Evolutionary conservation across 164 flowering plant genomes (phyloP).

Genomic region (Vitis labrusca): DNA sequence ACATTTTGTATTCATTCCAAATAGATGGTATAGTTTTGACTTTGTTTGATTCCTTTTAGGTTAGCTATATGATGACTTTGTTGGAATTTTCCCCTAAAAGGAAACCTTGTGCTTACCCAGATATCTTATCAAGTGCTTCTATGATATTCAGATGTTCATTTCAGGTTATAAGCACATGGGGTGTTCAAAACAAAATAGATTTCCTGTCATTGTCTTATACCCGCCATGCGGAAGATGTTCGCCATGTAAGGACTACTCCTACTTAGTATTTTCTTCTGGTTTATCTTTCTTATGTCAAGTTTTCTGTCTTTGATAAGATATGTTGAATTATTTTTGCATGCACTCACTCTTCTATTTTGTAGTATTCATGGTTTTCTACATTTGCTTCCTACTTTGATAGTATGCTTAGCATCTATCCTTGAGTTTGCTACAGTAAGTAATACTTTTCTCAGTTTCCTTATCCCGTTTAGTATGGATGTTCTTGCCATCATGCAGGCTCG

Average conservation of each 20-base stretch:
- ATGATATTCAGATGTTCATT: background rate
- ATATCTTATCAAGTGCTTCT: background rate
- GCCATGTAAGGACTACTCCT: slow-evolving; percentile 33
- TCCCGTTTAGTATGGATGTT: background rate
- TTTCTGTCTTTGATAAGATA: background rate
- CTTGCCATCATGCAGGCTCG: slow-evolving; percentile 32
- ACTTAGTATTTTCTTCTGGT: background rate
- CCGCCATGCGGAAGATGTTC: slow-evolving; percentile 49
- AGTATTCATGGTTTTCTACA: background rate
- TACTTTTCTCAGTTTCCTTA: background rate
- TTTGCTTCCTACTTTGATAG: background rate
- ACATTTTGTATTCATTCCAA: background rate
- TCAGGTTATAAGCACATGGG: slow-evolving; percentile 55
- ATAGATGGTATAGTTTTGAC: background rate
- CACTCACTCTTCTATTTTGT: background rate
- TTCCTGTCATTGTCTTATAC: slow-evolving; percentile 51
- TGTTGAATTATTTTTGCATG: background rate
- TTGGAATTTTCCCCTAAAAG: background rate
- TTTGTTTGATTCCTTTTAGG: background rate
- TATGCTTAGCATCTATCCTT: background rate
- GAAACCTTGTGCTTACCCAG: background rate
- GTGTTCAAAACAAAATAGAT: slow-evolving; percentile 45
- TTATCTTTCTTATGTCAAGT: background rate
- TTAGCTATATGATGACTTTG: background rate
- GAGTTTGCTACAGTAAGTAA: background rate